These are phyloP conservation scores for Neofusicoccum cordaticola DNA, from an alignment of 2,329 filamentous ascomycete genomes.

Conservation along the genomic window DNA sequence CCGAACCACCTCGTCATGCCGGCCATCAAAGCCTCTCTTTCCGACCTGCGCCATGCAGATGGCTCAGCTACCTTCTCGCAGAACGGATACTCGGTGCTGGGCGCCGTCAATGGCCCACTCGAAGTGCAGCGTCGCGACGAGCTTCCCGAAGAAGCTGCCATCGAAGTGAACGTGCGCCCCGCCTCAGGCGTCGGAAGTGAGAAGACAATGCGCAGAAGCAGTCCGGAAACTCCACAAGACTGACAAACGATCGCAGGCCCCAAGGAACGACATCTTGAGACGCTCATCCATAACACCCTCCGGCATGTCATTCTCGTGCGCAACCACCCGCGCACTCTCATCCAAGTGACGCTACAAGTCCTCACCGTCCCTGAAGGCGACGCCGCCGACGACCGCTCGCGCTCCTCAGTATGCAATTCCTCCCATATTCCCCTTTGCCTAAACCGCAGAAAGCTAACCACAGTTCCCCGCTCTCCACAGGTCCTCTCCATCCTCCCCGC, in stretches of 20 bases:
- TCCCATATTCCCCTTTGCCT: too few relatives aligned
- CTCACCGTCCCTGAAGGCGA: conserved; percentile 66
- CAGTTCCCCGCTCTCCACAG: conserved; percentile 40
- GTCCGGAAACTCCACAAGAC: background rate
- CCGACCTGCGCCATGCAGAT: conserved; percentile 65
- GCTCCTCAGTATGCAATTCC: conserved; percentile 37
- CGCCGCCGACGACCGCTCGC: conserved; percentile 55
- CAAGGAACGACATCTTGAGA: conserved; percentile 71
- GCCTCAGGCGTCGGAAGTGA: conserved; percentile 77
- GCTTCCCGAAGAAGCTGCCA: conserved; percentile 81
- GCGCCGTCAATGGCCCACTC: conserved; percentile 87
- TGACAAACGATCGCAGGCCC: conserved; percentile 32
- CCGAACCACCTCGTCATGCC: background rate
- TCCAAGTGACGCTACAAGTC: conserved; percentile 80
- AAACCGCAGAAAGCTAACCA: too few relatives aligned
- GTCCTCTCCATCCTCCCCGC: conserved; percentile 78
- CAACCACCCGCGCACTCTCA: conserved; percentile 71
- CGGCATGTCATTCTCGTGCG: conserved; percentile 72
- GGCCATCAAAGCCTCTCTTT: conserved; percentile 30
- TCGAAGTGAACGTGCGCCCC: conserved; percentile 88
- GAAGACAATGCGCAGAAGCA: conserved; percentile 22
- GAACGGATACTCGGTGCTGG: conserved; percentile 75
- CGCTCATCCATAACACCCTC: conserved; percentile 67
- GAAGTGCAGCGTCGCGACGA: conserved; percentile 88
- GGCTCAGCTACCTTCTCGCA: conserved; percentile 76